These are phyloP conservation scores for Eutrema japonicum DNA, from an alignment of 345 rosid species.

Conservation along the genomic window DNA sequence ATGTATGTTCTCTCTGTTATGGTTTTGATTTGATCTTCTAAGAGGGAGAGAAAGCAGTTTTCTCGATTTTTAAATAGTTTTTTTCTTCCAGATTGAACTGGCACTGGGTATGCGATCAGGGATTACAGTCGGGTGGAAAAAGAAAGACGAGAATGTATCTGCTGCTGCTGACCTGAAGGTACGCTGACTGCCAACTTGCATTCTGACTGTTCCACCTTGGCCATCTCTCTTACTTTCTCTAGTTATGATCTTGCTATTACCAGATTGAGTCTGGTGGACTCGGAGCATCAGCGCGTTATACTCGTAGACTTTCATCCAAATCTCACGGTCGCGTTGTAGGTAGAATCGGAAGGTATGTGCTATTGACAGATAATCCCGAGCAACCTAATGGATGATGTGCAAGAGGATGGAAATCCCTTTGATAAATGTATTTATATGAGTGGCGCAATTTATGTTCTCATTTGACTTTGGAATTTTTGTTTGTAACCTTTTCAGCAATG, in stretches of 20 bases:
- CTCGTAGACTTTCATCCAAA: slow-evolving; percentile 68
- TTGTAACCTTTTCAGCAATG: slow-evolving; percentile 55
- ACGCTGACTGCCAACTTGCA: slow-evolving; percentile 20
- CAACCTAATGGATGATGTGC: background rate
- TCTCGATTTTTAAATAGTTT: slow-evolving; percentile 23
- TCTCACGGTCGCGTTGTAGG: slow-evolving; percentile 88
- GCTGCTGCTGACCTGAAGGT: slow-evolving; percentile 84
- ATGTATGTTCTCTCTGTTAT: slow-evolving; percentile 56
- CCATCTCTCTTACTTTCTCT: slow-evolving; percentile 23
- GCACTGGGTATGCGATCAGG: slow-evolving; percentile 77
- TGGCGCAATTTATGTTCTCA: background rate
- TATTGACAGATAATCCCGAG: slow-evolving; percentile 17
- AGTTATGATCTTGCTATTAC: slow-evolving; percentile 27
- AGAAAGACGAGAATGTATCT: slow-evolving; percentile 75
- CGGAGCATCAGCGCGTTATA: slow-evolving; percentile 79
- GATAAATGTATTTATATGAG: background rate
- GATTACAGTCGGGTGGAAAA: slow-evolving; percentile 81
- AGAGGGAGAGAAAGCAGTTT: background rate
- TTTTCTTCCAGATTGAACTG: slow-evolving; percentile 68
- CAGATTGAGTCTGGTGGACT: slow-evolving; percentile 82
- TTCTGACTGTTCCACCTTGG: background rate
- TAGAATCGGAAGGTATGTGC: slow-evolving; percentile 72
- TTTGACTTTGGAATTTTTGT: slow-evolving; percentile 4
- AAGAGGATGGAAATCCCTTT: background rate
- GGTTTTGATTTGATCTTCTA: slow-evolving; percentile 16